Evolutionary conservation across 2,329 filamentous ascomycete genomes (phyloP).

Genomic region (Chaetothyriales sp.): DNA sequence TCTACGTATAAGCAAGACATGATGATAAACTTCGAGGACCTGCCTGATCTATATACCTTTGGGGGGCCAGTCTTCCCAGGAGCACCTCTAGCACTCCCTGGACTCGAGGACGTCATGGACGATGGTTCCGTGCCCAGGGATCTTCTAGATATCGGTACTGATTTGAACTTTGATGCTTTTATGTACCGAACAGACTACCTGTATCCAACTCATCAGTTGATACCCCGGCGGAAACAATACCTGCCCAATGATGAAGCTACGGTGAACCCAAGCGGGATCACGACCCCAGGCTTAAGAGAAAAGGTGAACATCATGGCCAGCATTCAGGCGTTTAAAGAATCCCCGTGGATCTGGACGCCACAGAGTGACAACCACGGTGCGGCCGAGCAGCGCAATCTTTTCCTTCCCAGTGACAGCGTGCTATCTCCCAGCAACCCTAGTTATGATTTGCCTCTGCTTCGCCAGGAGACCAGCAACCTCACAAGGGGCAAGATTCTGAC

Average conservation of each 20-base stretch:
- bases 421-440: not conserved
- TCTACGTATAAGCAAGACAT: not conserved
- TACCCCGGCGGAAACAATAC: not conserved
- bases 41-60: not conserved
- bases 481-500: conserved; percentile 5
- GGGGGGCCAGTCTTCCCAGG: not conserved
- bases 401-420: conserved; percentile 23
- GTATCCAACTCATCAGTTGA: not conserved
- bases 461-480: not conserved
- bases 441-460: not conserved
- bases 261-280: not conserved
- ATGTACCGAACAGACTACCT: not conserved
- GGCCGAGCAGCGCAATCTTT: conserved; percentile 3
- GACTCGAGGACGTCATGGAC: not conserved
- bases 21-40: not conserved
- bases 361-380: not conserved
- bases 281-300: not conserved
- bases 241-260: not conserved
- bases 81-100: not conserved
- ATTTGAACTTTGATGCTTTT: not conserved
- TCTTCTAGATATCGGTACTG: not conserved
- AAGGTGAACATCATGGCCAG: not conserved
- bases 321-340: conserved; percentile 5
- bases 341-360: conserved; percentile 38
- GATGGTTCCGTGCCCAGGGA: not conserved